Percentiles rank a stretch among this genome's conserved stretches.
These are phyloP conservation scores for Pythium dissotocum DNA, from an alignment of 352 stramenopile genomes.

Conservation along the genomic window DNA sequence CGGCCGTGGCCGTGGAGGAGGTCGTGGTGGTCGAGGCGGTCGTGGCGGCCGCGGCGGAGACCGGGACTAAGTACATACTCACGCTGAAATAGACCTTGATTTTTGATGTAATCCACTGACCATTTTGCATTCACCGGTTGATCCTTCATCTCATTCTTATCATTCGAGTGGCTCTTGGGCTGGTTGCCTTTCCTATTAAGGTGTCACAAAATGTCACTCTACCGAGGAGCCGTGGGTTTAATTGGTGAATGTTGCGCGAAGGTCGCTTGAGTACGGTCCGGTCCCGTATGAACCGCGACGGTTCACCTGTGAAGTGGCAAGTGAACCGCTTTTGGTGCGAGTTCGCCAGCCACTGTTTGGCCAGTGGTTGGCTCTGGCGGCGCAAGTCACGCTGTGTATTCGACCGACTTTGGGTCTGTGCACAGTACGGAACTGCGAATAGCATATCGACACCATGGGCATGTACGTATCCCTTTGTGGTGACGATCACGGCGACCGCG, in stretches of 20 bases:
- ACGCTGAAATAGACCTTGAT: background rate
- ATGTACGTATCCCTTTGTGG: slow-evolving; percentile 62
- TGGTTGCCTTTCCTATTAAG: background rate
- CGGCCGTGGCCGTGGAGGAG: slow-evolving; percentile 30
- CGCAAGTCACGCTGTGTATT: slow-evolving; percentile 22
- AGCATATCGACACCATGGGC: slow-evolving; percentile 69
- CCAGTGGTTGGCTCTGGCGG: slow-evolving; percentile 78
- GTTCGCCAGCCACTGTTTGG: slow-evolving; percentile 33
- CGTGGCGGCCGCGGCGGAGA: slow-evolving; percentile 16
- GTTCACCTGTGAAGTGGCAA: slow-evolving; percentile 31
- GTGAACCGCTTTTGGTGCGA: slow-evolving; percentile 29
- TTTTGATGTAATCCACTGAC: background rate
- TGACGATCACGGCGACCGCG: background rate
- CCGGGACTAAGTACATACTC: slow-evolving; percentile 10
- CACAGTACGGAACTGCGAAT: slow-evolving; percentile 87
- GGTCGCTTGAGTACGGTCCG: slow-evolving; percentile 34
- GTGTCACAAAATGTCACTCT: slow-evolving; percentile 16
- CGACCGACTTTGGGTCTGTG: slow-evolving; percentile 3
- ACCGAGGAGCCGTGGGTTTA: background rate
- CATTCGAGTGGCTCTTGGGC: background rate
- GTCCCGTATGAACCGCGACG: slow-evolving; percentile 19
- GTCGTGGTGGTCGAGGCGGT: slow-evolving; percentile 17
- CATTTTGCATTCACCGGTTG: no score
- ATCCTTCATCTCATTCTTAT: background rate
- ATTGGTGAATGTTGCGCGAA: slow-evolving; percentile 29